phyloP scores from a whole-genome alignment of 139 green algal species.

The Haematococcus lacustris region DNA sequence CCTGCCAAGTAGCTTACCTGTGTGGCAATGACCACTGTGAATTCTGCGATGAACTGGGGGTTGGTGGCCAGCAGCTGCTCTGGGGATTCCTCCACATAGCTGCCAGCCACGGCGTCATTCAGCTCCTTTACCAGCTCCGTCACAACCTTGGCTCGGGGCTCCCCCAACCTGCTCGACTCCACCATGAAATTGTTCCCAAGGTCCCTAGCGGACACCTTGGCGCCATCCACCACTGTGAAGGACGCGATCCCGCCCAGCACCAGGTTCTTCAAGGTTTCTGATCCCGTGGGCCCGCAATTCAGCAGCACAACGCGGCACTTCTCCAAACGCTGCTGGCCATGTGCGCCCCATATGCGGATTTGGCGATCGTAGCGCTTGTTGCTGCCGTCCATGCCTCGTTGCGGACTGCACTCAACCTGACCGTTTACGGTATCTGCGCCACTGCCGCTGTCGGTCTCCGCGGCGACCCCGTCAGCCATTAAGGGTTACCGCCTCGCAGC shows the following conservation, averaged over 20 bases:
- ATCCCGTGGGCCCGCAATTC: conserved; percentile 60
- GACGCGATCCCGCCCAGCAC: conserved; percentile 89
- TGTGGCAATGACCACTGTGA: conserved; percentile 84
- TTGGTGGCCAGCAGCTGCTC: conserved; percentile 57
- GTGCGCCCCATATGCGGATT: conserved; percentile 79
- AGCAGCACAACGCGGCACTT: conserved; percentile 45
- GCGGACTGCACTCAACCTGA: too few species aligned
- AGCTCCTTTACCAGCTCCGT: conserved; percentile 59
- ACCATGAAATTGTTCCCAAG: conserved; percentile 96
- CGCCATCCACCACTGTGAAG: conserved; percentile 90
- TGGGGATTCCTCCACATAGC: conserved; percentile 21
- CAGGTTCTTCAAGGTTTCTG: conserved; percentile 94
- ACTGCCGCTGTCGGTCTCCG: too few species aligned
- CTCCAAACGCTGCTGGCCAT: conserved; percentile 76
- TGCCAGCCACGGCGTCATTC: conserved; percentile 19
- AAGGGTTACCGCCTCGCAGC: too few species aligned
- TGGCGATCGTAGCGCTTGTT: conserved; percentile 48
- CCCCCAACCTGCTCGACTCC: conserved; percentile 43
- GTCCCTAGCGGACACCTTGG: conserved; percentile 62
- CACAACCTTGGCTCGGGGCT: conserved; percentile 60
- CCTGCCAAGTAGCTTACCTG: conserved; percentile 71
- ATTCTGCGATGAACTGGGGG: conserved; percentile 81
- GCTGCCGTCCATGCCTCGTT: too few species aligned
- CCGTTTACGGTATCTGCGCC: too few species aligned
- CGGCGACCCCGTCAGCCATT: too few species aligned